Evolutionary conservation across 2,329 filamentous ascomycete genomes (phyloP).

Genomic region (Xenosphaeropsis pyriputrescens): DNA sequence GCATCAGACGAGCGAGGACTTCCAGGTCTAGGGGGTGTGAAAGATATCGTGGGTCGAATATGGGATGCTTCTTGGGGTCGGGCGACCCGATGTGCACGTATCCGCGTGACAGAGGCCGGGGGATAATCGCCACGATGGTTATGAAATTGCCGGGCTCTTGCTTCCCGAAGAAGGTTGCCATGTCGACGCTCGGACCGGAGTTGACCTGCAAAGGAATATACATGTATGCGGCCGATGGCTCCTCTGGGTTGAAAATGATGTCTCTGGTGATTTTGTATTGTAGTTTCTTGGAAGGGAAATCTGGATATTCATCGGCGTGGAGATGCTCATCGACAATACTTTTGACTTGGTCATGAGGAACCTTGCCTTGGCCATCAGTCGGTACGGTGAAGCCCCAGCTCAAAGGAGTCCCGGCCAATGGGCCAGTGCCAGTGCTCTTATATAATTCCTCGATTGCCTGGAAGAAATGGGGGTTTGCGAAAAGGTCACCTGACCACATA

Average conservation of each 20-base stretch:
- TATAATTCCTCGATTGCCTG: constrained; percentile 24
- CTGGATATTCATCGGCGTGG: constrained; percentile 17
- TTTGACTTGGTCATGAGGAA: constrained; percentile 24
- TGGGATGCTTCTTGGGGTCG: constrained; percentile 18
- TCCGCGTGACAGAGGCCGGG: no score
- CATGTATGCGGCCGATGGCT: constrained; percentile 20
- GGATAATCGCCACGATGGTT: constrained; percentile 28
- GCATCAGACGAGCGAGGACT: constrained; percentile 1
- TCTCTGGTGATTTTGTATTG: constrained; percentile 39
- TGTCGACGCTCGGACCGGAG: constrained; percentile 44
- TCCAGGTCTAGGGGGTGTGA: constrained; percentile 24
- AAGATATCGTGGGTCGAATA: constrained; percentile 27
- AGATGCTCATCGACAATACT: constrained; percentile 19
- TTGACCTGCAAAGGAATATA: constrained; percentile 19
- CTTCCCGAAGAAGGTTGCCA: constrained; percentile 58
- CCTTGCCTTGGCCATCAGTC: constrained; percentile 11
- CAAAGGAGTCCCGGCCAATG: constrained; percentile 26
- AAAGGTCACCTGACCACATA: constrained; percentile 20
- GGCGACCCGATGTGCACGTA: constrained; percentile 22
- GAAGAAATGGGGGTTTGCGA: constrained; percentile 27
- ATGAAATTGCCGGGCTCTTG: constrained; percentile 28
- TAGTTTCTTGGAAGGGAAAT: constrained; percentile 53
- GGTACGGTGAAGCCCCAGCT: constrained; percentile 24
- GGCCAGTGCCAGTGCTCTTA: constrained; percentile 5
- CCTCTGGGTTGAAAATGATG: constrained; percentile 15